These are phyloP conservation scores for Dianthus caryophyllus DNA, from an alignment of 148 eudicot species.

Conservation along the genomic window DNA sequence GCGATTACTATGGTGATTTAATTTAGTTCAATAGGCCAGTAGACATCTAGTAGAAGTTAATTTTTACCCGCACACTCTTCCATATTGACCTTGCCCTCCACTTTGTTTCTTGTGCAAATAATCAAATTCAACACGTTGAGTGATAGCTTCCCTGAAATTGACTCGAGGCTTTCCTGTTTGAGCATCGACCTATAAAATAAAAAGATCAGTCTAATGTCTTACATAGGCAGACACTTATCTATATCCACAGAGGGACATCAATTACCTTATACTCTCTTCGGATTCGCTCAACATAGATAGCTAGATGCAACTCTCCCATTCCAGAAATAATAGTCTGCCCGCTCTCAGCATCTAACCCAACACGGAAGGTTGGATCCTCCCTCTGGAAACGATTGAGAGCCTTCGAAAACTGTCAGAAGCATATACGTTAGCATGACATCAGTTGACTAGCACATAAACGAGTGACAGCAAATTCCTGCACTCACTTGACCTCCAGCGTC, in stretches of 20 bases:
- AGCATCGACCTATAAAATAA: slow-evolving; percentile 70
- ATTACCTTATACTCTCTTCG: slow-evolving; percentile 84
- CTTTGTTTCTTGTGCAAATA: slow-evolving; percentile 95
- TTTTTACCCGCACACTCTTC: slow-evolving; percentile 86
- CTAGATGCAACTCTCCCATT: slow-evolving; percentile 96
- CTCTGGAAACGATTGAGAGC: slow-evolving; percentile 95
- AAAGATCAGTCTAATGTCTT: background rate
- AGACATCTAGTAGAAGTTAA: background rate
- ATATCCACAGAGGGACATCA: background rate
- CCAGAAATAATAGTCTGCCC: slow-evolving; percentile 98
- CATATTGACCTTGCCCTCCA: slow-evolving; percentile 98
- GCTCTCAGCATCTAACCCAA: slow-evolving; percentile 93
- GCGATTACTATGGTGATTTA: too few relatives aligned
- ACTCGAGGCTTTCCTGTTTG: slow-evolving; percentile 95
- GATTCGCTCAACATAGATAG: slow-evolving; percentile 96
- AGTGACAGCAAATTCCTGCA: slow-evolving; percentile 4
- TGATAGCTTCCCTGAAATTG: slow-evolving; percentile 93
- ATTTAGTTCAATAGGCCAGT: too few relatives aligned
- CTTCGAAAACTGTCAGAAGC: slow-evolving; percentile 76
- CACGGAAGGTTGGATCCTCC: slow-evolving; percentile 99
- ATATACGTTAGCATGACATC: slow-evolving; percentile 11
- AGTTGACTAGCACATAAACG: background rate
- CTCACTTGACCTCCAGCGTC: slow-evolving; percentile 95
- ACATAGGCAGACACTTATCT: background rate
- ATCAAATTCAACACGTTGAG: slow-evolving; percentile 92